Conservation (phyloP, 2,329 filamentous ascomycete species). For the Arthrobotrys sinensis region DNA sequence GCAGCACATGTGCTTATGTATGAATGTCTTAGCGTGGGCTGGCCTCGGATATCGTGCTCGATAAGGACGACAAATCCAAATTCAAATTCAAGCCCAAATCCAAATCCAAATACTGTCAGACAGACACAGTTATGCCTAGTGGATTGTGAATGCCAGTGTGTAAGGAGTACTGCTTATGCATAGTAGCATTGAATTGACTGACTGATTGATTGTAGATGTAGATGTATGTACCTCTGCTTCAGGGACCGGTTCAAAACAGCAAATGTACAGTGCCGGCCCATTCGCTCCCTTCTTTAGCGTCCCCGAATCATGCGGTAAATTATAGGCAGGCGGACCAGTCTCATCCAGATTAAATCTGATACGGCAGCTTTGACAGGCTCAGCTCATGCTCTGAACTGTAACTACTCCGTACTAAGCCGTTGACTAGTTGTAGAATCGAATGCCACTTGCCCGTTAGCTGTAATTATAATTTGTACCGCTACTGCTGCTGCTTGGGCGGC, state of each 20-base stretch:
- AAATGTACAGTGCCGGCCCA: constrained; percentile 15
- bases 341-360: constrained; percentile 59
- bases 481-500: neutral
- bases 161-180: no score
- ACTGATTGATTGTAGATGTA: neutral
- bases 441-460: constrained; percentile 15
- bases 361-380: constrained; percentile 47
- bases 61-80: constrained; percentile 27
- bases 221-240: neutral
- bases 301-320: constrained; percentile 27
- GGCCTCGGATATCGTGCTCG: constrained; percentile 23
- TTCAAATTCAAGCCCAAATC: neutral
- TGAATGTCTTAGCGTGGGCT: constrained; percentile 25
- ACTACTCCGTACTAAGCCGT: constrained; percentile 6
- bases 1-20: constrained; percentile 37
- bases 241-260: constrained; percentile 12
- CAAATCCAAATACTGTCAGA: constrained; percentile 20
- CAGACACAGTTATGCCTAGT: neutral
- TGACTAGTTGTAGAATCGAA: constrained; percentile 1
- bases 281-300: constrained; percentile 12
- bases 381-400: constrained; percentile 17
- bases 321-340: constrained; percentile 28
- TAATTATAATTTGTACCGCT: neutral
- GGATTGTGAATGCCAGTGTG: no score
- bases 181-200: neutral